Evolutionary conservation across 139 green algal genomes (phyloP), one percentile per base, ranked within the genome.

Genomic region (Coccomyxa sp.): DNA sequence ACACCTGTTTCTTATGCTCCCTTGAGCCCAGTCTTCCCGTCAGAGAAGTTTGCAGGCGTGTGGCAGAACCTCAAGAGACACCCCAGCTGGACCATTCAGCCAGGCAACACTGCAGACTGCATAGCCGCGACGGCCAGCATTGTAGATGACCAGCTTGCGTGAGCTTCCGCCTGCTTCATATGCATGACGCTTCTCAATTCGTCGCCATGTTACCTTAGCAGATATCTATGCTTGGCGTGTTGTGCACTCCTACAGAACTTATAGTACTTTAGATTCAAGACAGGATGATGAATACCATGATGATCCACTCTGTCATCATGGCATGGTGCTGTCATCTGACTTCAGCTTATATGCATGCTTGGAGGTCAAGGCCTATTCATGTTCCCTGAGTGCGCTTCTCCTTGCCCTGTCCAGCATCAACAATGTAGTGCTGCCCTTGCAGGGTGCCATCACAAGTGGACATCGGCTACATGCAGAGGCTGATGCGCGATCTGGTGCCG

Each of bases 401-500:
- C 55, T 4, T 50, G 22, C 34, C n/a, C n/a, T n/a, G n/a, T n/a
- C n/a, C n/a, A n/a, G n/a, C n/a, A n/a, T n/a, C n/a, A n/a, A n/a
- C n/a, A n/a, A n/a, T n/a, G n/a, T n/a, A n/a, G n/a, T n/a, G n/a
- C n/a, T n/a, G n/a, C n/a, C n/a, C n/a, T n/a, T n/a, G 55, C 35
- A 50, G 34, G n/a, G 34, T 55, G n/a, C 27, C 12, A 2, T n/a
- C 64, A 6, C 71, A 70, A 58, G 82, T 85, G 35, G 12, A 64
- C 0, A 40, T 29, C 6, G 77, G 27, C 50, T 31, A 78, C 40
- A 55, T 82, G 34, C 68, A 68, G 73, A 77, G 50, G 22, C 70
- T 91, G 14, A 79, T 88, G 0, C 80, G 74, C 5, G 86, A 91
- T 29, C 68, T 68, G 8, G 76, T 85, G 68, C 75, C 55, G 0